Evolutionary conservation across 2,329 filamentous ascomycete species (phyloP), one percentile per base, ranked within the genome.

Genomic region (Epicoccum sorghinum): DNA sequence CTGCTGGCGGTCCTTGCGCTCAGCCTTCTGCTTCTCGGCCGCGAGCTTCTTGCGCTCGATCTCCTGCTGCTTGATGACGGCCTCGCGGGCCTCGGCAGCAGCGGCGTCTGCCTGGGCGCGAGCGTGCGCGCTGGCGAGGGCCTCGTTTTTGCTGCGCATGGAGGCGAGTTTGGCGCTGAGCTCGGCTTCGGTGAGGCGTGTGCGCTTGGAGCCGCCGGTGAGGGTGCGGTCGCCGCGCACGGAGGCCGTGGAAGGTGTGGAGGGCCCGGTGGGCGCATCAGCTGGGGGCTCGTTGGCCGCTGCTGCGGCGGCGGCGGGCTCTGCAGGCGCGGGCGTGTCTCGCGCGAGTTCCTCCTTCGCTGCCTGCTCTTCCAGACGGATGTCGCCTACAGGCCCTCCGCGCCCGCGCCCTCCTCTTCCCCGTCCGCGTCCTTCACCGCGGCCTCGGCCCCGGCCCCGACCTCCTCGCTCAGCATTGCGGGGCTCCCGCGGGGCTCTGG

Each of bases 61-160:
- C 13, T 74, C 70, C 41, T 84, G 80, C 60, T 81, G 78, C 22
- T 80, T 80, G 0, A 84, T 82, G 8, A 84, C 74, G 30, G 83
- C 82, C 66, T 89, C 86, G n/a, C 86, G 80, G 52, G 86, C 80
- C 37, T 85, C 80, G 67, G 87, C 89, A 0, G 81, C 83, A 3
- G 85, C 85, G 48, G 83, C 81, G 60, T 89, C 87, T n/a, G 85
- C 85, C 75, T 89, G 84, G n/a, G 86, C 85, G 24, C 85, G 80
- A 1, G 82, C 83, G 66, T 89, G 85, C 0, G 84, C 84, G 7
- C 83, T 85, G 7, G 80, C 79, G 12, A 84, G 78, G 44, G 82
- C 79, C 5, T 82, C 82, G 47, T 87, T 88, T 52, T 86, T 83
- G 60, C 86, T 79, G 58, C 81, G 81, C 63, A 87, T 88, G 32